phyloP scores from a whole-genome alignment of 768 basidiomycete genomes.

The Pleurotus salmoneostramineus region DNA sequence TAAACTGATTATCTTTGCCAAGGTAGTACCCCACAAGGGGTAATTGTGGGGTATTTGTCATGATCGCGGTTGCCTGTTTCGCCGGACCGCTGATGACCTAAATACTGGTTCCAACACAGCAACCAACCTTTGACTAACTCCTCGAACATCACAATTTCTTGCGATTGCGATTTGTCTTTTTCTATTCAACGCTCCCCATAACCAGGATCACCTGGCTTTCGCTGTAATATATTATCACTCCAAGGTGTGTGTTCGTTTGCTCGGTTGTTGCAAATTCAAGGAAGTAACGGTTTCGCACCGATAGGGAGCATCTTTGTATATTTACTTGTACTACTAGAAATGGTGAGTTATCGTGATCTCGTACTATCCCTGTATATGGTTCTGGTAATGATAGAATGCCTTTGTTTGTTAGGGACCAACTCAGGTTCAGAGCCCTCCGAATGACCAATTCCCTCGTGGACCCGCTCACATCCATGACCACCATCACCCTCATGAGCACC shows the following conservation, averaged over 20 bases:
- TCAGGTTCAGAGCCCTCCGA: slow-evolving; percentile 28
- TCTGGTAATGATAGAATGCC: not conserved
- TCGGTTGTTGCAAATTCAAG: not conserved
- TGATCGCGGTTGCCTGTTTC: not conserved
- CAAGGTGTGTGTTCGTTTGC: not conserved
- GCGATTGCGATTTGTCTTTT: not conserved
- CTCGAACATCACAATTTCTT: not conserved
- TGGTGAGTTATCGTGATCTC: not conserved
- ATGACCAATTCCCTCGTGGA: slow-evolving; percentile 20
- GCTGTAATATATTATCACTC: not conserved
- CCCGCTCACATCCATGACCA: slow-evolving; percentile 2
- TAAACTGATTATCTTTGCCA: slow-evolving; percentile 7
- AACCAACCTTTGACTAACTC: slow-evolving; percentile 1
- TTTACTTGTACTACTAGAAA: not conserved
- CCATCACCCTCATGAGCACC: slow-evolving; percentile 19
- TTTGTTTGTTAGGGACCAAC: slow-evolving; percentile 18
- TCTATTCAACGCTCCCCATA: too few species aligned
- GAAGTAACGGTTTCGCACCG: not conserved
- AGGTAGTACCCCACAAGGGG: slow-evolving; percentile 4
- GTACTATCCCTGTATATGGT: not conserved
- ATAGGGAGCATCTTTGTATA: slow-evolving; percentile 2
- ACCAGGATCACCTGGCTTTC: too few species aligned
- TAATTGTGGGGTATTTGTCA: slow-evolving; percentile 10
- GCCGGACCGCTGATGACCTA: slow-evolving; percentile 3
- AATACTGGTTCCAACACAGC: not conserved